Conservation (phyloP, 495 filamentous ascomycete species). For the Tetracladium setigerum region DNA sequence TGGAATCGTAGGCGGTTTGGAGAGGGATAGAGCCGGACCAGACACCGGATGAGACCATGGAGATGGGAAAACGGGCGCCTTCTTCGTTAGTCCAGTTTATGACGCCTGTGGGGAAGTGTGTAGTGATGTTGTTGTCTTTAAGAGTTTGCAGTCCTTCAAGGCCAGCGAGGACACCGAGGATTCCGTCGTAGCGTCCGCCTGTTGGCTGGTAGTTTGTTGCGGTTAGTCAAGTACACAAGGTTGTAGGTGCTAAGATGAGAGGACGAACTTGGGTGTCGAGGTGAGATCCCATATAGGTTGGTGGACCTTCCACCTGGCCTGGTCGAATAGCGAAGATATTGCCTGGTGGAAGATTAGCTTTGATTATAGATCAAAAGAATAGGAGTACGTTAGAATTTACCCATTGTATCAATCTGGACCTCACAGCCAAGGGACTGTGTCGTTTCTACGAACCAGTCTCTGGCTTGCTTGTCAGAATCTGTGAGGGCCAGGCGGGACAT, state of each 20-base stretch:
- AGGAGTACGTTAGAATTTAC: constrained; percentile 1
- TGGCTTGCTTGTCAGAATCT: constrained; percentile 60
- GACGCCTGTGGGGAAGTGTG: constrained; percentile 55
- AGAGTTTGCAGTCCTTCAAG: constrained; percentile 64
- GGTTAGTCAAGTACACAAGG: neutral
- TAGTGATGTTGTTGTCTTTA: constrained; percentile 60
- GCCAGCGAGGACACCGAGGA: constrained; percentile 64
- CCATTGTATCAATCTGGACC: constrained; percentile 54
- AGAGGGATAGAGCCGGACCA: constrained; percentile 64
- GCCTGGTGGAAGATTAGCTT: constrained; percentile 32
- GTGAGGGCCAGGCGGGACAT: constrained; percentile 63
- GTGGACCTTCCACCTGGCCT: constrained; percentile 44
- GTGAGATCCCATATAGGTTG: constrained; percentile 67
- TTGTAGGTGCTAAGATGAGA: neutral
- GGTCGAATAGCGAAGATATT: constrained; percentile 71
- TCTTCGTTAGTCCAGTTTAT: constrained; percentile 87
- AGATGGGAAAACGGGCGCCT: constrained; percentile 72
- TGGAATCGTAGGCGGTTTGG: constrained; percentile 51
- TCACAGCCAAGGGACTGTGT: constrained; percentile 56
- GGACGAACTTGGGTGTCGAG: constrained; percentile 48
- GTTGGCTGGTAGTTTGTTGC: constrained; percentile 44
- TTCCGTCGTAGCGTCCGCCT: constrained; percentile 71
- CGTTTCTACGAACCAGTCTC: constrained; percentile 69
- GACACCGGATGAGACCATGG: constrained; percentile 70
- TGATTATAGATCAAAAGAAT: neutral